A percentile compares a stretch with the other conserved stretches of the same genome.
Conservation (phyloP, 106 monocot species). For the Allium sativum region DNA sequence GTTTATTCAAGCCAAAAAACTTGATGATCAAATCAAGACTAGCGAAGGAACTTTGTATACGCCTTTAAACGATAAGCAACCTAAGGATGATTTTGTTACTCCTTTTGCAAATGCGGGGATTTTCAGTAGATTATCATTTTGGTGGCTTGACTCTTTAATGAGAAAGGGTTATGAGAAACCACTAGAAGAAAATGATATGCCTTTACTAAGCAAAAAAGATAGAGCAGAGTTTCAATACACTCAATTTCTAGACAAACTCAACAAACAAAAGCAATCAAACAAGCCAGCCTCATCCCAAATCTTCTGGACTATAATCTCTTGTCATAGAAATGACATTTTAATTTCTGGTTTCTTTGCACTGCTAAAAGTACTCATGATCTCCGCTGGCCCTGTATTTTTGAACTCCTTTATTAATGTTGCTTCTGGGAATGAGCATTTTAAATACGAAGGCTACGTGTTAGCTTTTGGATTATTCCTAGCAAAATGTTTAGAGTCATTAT, state of each 20-base stretch:
- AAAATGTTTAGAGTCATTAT: slow-evolving; percentile 70
- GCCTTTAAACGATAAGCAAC: slow-evolving; percentile 25
- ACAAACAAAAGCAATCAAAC: not conserved
- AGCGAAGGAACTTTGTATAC: slow-evolving; percentile 15
- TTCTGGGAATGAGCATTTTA: slow-evolving; percentile 22
- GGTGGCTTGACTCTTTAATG: slow-evolving; percentile 97
- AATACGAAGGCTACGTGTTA: slow-evolving; percentile 58
- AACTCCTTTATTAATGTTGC: slow-evolving; percentile 74
- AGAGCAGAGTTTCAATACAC: slow-evolving; percentile 32
- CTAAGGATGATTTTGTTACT: slow-evolving; percentile 17
- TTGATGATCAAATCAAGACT: not conserved
- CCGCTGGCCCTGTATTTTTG: slow-evolving; percentile 61
- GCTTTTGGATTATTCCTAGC: slow-evolving; percentile 46
- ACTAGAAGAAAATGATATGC: slow-evolving; percentile 72
- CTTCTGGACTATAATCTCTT: slow-evolving; percentile 42
- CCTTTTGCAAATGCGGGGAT: slow-evolving; percentile 58
- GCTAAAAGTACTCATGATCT: slow-evolving; percentile 56
- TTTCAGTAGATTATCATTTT: slow-evolving; percentile 62
- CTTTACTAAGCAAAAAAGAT: slow-evolving; percentile 34
- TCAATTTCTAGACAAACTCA: slow-evolving; percentile 42
- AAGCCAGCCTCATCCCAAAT: not conserved
- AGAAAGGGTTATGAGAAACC: slow-evolving; percentile 62
- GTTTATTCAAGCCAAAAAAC: slow-evolving; percentile 6
- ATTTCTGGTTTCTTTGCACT: slow-evolving; percentile 64
- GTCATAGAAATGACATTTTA: slow-evolving; percentile 47